phyloP scores from a whole-genome alignment of 805 yeast species.

The Wickerhamomyces kurtzmanii region DNA sequence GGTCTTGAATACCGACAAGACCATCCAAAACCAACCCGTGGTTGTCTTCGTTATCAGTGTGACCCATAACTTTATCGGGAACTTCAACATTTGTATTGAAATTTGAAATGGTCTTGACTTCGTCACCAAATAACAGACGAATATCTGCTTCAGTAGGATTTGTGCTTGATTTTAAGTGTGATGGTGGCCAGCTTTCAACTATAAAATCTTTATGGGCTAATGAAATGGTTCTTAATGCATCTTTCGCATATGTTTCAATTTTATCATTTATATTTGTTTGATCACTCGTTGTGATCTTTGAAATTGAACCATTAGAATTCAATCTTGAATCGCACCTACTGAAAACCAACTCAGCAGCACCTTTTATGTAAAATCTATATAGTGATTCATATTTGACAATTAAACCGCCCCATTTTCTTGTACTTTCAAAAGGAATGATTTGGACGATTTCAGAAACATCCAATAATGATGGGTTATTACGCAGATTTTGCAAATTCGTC shows the following conservation, averaged over 20 bases:
- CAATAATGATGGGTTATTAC: conserved; percentile 21
- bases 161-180: conserved; percentile 23
- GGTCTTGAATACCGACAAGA: conserved; percentile 91
- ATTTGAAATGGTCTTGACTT: conserved; percentile 14
- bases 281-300: conserved; percentile 17
- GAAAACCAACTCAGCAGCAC: conserved; percentile 88
- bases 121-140: conserved; percentile 26
- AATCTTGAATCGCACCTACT: conserved; percentile 39
- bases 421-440: conserved; percentile 83
- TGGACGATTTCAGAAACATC: conserved; percentile 42
- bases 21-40: conserved; percentile 49
- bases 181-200: conserved; percentile 57
- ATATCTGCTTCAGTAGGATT: conserved; percentile 32
- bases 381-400: conserved; percentile 37
- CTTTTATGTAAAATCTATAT: conserved; percentile 68
- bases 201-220: conserved; percentile 69
- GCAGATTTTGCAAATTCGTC: conserved; percentile 36
- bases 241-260: conserved; percentile 55
- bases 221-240: conserved; percentile 85
- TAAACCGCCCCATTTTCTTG: conserved; percentile 87
- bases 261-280: conserved; percentile 23
- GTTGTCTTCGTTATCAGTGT: conserved; percentile 13
- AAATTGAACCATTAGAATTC: conserved; percentile 19
- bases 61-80: conserved; percentile 19
- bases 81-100: conserved; percentile 4